These are phyloP conservation scores for Coemansia sp. DNA, from an alignment of 192 early-diverging fungal species.

Conservation along the genomic window DNA sequence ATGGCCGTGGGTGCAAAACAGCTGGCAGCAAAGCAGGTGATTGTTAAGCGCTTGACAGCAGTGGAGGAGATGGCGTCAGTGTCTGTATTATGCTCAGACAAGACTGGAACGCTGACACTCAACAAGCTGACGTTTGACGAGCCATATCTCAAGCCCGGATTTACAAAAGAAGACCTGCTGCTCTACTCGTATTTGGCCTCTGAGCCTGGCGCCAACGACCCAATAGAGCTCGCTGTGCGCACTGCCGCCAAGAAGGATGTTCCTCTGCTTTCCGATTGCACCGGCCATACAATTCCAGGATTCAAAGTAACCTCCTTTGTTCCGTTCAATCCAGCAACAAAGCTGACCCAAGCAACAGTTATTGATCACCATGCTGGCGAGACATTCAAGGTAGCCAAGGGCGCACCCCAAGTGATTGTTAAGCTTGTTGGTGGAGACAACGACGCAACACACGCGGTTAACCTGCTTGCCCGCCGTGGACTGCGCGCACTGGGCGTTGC, in stretches of 20 bases:
- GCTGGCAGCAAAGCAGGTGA: conserved; percentile 87
- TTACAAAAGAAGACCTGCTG: conserved; percentile 75
- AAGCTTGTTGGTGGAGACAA: conserved; percentile 79
- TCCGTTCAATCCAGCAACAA: conserved; percentile 92
- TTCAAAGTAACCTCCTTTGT: conserved; percentile 90
- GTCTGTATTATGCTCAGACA: conserved; percentile 81
- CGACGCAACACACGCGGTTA: conserved; percentile 82
- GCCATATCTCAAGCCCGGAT: conserved; percentile 69
- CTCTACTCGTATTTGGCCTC: conserved; percentile 80
- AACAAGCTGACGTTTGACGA: conserved; percentile 92
- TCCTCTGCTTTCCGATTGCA: conserved; percentile 66
- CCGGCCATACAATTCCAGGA: conserved; percentile 79
- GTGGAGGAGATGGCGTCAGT: conserved; percentile 92
- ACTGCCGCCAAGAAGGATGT: conserved; percentile 74
- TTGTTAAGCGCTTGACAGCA: conserved; percentile 92
- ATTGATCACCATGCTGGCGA: conserved; percentile 68
- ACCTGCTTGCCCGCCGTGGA: conserved; percentile 81
- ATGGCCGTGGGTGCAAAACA: conserved; percentile 91
- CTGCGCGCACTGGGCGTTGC: conserved; percentile 94
- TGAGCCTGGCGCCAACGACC: conserved; percentile 86
- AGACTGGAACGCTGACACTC: conserved; percentile 89
- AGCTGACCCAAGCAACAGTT: conserved; percentile 90
- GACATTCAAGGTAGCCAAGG: conserved; percentile 89
- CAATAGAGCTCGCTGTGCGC: conserved; percentile 87
- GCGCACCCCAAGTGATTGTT: conserved; percentile 92